phyloP scores from a whole-genome alignment of 2,329 filamentous ascomycete genomes.

The Thelonectria olida region DNA sequence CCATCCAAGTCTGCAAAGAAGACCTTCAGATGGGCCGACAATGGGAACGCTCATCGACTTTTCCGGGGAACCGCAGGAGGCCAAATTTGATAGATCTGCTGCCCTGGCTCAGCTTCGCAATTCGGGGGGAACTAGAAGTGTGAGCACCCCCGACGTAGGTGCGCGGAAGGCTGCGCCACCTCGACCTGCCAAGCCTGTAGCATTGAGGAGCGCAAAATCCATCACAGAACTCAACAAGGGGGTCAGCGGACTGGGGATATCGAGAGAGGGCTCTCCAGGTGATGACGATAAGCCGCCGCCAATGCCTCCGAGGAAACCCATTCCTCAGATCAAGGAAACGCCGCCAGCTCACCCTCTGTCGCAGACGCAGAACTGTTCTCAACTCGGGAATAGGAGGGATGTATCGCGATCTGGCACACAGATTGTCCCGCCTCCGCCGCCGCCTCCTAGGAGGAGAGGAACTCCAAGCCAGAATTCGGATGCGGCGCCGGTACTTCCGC shows the following conservation, averaged over 20 bases:
- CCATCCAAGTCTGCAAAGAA: conserved; percentile 41
- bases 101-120: conserved; percentile 43
- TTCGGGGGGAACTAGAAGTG: conserved; percentile 25
- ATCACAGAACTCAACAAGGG: conserved; percentile 39
- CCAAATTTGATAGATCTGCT: conserved; percentile 46
- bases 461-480: conserved; percentile 48
- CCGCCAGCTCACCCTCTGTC: conserved; percentile 49
- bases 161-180: conserved; percentile 57
- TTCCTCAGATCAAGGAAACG: conserved; percentile 28
- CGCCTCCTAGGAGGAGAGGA: conserved; percentile 57
- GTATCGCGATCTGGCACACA: conserved; percentile 23
- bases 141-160: conserved; percentile 43
- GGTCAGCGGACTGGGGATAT: conserved; percentile 9
- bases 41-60: conserved; percentile 71
- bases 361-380: conserved; percentile 52
- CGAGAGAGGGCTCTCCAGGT: conserved; percentile 24
- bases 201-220: conserved; percentile 58
- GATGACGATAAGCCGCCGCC: conserved; percentile 36
- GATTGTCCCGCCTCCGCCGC: conserved; percentile 51
- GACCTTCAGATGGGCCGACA: conserved; percentile 46
- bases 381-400: conserved; percentile 33
- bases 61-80: conserved; percentile 59
- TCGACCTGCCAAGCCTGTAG: conserved; percentile 65
- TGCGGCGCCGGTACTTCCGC: conserved; percentile 41
- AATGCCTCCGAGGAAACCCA: conserved; percentile 49